phyloP scores from a whole-genome alignment of 139 green algal species.

The Pseudopediastrum boryanum region DNA sequence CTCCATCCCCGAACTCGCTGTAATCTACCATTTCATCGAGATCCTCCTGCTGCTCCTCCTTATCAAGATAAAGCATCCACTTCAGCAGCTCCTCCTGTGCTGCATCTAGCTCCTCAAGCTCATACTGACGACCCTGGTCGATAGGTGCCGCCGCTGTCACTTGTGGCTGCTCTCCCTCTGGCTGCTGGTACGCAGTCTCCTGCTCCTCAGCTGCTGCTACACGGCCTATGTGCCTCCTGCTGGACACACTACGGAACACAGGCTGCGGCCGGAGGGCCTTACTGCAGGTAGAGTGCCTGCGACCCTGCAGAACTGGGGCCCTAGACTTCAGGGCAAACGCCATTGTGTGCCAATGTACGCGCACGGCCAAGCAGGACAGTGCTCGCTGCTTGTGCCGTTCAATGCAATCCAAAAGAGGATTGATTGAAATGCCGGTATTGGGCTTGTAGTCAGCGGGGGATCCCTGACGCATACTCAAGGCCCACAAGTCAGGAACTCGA shows the following conservation, averaged over 20 bases:
- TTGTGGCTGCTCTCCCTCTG: conserved; percentile 14
- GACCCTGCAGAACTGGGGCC: not conserved
- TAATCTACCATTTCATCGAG: conserved; percentile 65
- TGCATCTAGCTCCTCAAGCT: conserved; percentile 55
- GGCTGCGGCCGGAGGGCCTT: not conserved
- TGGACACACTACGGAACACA: conserved; percentile 13
- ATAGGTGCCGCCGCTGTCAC: not conserved
- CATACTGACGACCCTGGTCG: conserved; percentile 32
- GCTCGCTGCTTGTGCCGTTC: too few relatives aligned
- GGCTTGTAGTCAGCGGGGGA: too few relatives aligned
- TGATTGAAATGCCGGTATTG: too few relatives aligned
- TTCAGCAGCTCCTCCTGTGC: conserved; percentile 60
- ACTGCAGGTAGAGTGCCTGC: conserved; percentile 7
- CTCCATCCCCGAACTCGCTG: conserved; percentile 54
- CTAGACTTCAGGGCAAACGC: too few relatives aligned
- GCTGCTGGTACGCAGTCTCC: conserved; percentile 39
- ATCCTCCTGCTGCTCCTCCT: conserved; percentile 50
- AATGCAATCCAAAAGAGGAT: too few relatives aligned
- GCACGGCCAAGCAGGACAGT: too few relatives aligned
- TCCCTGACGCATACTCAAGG: too few relatives aligned
- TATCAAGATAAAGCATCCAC: conserved; percentile 56
- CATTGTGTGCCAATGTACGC: too few relatives aligned
- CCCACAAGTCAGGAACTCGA: too few relatives aligned
- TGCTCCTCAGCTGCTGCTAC: conserved; percentile 54
- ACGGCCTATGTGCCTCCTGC: conserved; percentile 24